Percentiles rank a stretch among this genome's conserved stretches.
phyloP scores from a whole-genome alignment of 345 rosid species.

The Arabis alpina region DNA sequence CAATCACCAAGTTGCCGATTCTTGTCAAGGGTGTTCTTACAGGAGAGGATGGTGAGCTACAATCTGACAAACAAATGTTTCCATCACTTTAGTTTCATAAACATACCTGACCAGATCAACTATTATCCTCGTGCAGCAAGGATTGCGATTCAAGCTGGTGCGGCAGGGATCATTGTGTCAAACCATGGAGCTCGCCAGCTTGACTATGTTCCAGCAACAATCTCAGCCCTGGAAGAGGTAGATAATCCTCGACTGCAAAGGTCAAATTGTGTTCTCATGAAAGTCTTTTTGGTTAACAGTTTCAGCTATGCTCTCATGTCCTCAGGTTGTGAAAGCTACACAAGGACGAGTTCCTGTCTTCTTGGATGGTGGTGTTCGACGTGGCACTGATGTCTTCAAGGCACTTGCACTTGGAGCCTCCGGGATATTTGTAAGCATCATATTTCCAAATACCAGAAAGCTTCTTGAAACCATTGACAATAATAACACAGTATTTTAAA shows the following conservation, averaged over 20 bases:
- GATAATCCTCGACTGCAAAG: background rate
- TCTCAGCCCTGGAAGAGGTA: constrained; percentile 92
- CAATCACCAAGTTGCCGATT: constrained; percentile 82
- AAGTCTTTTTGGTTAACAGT: background rate
- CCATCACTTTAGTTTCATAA: background rate
- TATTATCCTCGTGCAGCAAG: constrained; percentile 56
- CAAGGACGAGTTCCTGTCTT: constrained; percentile 88
- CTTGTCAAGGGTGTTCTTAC: constrained; percentile 89
- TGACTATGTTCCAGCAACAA: constrained; percentile 80
- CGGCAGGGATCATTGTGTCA: constrained; percentile 89
- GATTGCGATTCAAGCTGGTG: constrained; percentile 71
- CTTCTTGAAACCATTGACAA: background rate
- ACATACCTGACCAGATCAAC: constrained; percentile 6
- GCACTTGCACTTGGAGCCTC: constrained; percentile 95
- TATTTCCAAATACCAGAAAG: background rate
- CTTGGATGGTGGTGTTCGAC: constrained; percentile 93
- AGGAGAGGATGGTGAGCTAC: constrained; percentile 74
- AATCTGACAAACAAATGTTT: constrained; percentile 8
- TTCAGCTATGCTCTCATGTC: background rate
- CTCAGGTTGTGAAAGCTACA: constrained; percentile 84
- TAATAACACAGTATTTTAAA: background rate
- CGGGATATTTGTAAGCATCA: constrained; percentile 77
- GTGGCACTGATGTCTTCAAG: constrained; percentile 95
- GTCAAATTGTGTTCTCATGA: background rate
- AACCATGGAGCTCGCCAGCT: constrained; percentile 97